Evolutionary conservation across 129 eudicot genomes (phyloP), one percentile per base, ranked within the genome.

Genomic region (Flaveria bidentis): DNA sequence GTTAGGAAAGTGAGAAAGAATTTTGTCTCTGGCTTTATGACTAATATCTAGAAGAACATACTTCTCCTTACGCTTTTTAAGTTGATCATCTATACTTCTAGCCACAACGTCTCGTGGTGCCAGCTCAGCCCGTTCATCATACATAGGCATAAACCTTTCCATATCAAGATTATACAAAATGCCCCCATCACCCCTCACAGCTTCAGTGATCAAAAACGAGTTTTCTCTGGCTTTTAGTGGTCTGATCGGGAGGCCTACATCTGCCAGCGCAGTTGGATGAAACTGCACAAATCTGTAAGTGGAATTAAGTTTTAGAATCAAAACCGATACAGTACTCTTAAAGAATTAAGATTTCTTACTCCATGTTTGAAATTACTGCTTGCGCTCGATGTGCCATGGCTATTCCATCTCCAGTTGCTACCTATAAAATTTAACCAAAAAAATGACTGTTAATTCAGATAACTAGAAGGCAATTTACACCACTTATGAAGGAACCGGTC

Each of bases 311-410:
- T 39, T 49, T 41, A 81, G 67, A 63, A 67, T 62, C 8, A 14
- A 28, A 28, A n/a, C 70, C 2, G 44, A 75, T 45, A 49, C 56
- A 14, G 22, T n/a, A 25, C 33, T 2, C 1, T 15, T 44, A 17
- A 50, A 64, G 10, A 74, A 20, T 2, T 28, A n/a, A 22, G 41
- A 56, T 55, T 72, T 66, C 96, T 83, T 86, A 95, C 99, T 95
- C 99, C 99, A 95, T 95, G 70, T 95, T 95, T 42, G 97, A 92
- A 61, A 95, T 87, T 23, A 95, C 91, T 73, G 99, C 97, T 81
- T 91, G 94, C 62, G 99, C 99, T 75, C 99, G 90, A 80, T 91
- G 99, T 7, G 97, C 97, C 97, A 95, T 95, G 46, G 99, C 99
- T 13, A 95, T 88, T 60, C 99, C 99, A 86, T 95, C 99, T 55